These are phyloP conservation scores for Citrus mangshanensis DNA, from an alignment of 345 rosid species.

Conservation along the genomic window DNA sequence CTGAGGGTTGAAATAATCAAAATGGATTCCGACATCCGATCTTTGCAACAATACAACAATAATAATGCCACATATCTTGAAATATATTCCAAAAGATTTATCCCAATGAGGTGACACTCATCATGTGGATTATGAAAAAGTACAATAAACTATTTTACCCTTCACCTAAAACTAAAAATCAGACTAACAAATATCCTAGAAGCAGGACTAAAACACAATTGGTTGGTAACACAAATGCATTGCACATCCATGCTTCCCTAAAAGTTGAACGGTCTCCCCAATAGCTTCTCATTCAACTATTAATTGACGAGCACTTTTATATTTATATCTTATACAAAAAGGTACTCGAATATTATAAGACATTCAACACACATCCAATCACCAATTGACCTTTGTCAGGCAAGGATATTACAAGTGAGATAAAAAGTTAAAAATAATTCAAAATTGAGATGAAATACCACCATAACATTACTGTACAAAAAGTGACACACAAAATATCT, in stretches of 20 bases:
- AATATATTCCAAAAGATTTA: not conserved
- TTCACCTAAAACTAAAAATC: not conserved
- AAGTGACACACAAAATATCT: not conserved
- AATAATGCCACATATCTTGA: not conserved
- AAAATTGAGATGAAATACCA: not conserved
- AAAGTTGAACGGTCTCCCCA: not conserved
- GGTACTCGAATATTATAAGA: not conserved
- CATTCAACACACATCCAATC: not conserved
- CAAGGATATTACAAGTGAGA: not conserved
- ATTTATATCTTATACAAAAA: not conserved
- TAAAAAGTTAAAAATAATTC: not conserved
- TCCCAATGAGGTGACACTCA: not conserved
- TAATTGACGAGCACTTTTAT: not conserved
- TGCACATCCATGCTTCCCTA: not conserved
- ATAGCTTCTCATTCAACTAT: not conserved
- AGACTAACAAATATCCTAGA: not conserved
- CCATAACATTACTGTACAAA: not conserved
- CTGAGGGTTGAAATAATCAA: not conserved
- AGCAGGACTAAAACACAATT: not conserved
- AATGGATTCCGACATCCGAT: not conserved
- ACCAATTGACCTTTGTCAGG: not conserved
- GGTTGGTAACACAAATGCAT: not conserved
- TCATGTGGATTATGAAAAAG: not conserved
- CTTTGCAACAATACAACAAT: not conserved
- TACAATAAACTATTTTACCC: not conserved